Base-by-base conservation (phyloP, 73 alveolate species). In the Tetrahymena borealis region DNA sequence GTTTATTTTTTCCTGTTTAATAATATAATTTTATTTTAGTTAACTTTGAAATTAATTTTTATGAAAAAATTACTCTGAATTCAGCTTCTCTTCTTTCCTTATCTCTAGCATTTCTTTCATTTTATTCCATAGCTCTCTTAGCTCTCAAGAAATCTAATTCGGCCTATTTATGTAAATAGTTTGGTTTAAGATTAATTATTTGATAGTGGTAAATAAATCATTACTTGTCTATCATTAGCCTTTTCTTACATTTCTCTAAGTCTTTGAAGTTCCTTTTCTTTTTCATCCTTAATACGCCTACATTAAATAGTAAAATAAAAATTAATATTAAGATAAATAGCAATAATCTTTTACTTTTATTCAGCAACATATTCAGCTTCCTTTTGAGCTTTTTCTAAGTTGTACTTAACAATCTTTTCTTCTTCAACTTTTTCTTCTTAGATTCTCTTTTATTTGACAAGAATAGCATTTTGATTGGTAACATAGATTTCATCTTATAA, bases 131-230 rank as follows among this genome's bases (percentile, higher is more conserved):
- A 7, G 99, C 99, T 94, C 99, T 96, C 91, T 97, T 97, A 0
- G 99, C 99, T 91, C 98, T 95, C 93, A 97, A 92, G 9, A 97
- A 98, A 93, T 97, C 99, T 60, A 97, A 91, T 95, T 97, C 99
- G 24, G 99, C 97, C 91, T 97, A 95, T 7, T 6, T 24, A 18
- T 24, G 1, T 60, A 20, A 6, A 60, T n/a, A n/a, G n/a, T n/a
- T 60, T 60, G 35, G 32, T 15, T 2, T 24, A 0, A 20, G 6
- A 2, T 60, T 0, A 20, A 3, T 60, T 20, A 10, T 24, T 60
- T 3, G 20, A 0, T 0, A 6, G 1, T 18, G 9, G n/a, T 10
- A 15, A 15, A 24, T 7, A 20, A 60, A 0, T 13, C 3, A 60
- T 60, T 60, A 60, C 85, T n/a, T 60, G 28, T 90, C 97, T 95